Evolutionary conservation across 139 green algal genomes (phyloP).

Genomic region (Eudorina sp.): DNA sequence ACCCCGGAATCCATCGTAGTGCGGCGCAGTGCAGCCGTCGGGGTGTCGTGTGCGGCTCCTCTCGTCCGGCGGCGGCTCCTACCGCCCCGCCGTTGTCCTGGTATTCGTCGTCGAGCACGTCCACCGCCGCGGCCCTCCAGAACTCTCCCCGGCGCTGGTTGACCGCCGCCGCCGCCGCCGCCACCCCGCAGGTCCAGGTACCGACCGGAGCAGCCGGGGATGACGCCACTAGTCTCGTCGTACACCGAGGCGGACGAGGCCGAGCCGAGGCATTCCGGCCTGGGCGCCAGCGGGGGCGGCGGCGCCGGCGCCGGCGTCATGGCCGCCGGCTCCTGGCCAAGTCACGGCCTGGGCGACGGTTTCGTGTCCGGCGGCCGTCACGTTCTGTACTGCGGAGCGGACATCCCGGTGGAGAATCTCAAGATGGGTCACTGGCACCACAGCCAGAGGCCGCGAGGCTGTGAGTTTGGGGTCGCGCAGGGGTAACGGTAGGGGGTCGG

Average conservation of each 20-base stretch:
- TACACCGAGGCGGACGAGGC: background rate
- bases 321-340: background rate
- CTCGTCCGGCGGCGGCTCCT: no score
- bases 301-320: background rate
- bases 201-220: no score
- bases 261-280: background rate
- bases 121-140: no score
- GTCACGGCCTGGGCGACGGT: background rate
- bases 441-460: background rate
- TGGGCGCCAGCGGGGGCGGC: background rate
- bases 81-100: no score
- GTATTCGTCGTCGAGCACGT: no score
- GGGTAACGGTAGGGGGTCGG: no score
- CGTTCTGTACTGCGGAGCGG: slow-evolving; percentile 47
- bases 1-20: no score
- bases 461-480: background rate
- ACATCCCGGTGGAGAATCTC: slow-evolving; percentile 40
- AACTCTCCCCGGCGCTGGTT: no score
- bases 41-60: no score
- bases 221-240: background rate
- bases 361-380: slow-evolving; percentile 36
- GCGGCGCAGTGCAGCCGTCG: no score
- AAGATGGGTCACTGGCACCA: slow-evolving; percentile 26
- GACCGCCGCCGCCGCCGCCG: no score
- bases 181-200: no score